Percentiles rank a stretch among this genome's conserved stretches.
Evolutionary conservation across 108 stramenopile genomes (phyloP).

Genomic region (Conticribra weissflogii): DNA sequence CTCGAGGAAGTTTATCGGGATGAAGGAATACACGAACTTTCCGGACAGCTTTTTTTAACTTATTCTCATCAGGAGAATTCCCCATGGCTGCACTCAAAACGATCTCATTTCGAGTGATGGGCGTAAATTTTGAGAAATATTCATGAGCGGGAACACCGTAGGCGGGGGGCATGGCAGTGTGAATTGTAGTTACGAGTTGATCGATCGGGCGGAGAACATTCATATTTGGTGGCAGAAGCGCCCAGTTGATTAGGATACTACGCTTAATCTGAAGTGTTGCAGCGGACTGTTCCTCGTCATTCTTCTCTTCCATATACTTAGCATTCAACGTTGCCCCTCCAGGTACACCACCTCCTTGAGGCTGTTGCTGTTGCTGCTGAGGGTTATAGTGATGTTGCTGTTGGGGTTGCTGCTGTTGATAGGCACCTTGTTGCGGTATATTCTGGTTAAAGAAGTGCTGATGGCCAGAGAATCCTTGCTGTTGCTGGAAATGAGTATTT

Average conservation of each 20-base stretch:
- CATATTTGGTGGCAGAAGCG: conserved; percentile 75
- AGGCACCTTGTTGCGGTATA: conserved; percentile 14
- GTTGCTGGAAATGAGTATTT: conserved; percentile 19
- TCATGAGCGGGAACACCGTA: conserved; percentile 75
- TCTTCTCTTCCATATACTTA: conserved; percentile 68
- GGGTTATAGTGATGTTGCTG: conserved; percentile 41
- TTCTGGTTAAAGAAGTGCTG: conserved; percentile 38
- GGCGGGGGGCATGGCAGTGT: conserved; percentile 81
- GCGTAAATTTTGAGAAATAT: conserved; percentile 82
- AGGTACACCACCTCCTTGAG: conserved; percentile 27
- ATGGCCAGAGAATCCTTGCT: conserved; percentile 32
- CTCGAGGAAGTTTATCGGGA: conserved; percentile 79
- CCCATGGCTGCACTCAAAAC: conserved; percentile 42
- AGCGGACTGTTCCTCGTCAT: conserved; percentile 53
- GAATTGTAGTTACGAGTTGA: conserved; percentile 67
- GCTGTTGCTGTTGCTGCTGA: conserved; percentile 47
- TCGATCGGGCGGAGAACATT: conserved; percentile 75
- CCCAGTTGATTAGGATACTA: conserved; percentile 79
- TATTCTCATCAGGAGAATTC: conserved; percentile 64
- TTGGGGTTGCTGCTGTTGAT: conserved; percentile 36
- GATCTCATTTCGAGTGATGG: conserved; percentile 54
- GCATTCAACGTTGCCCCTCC: conserved; percentile 49
- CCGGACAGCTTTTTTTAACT: conserved; percentile 80
- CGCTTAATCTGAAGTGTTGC: conserved; percentile 71
- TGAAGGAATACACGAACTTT: conserved; percentile 87